A percentile compares a stretch with the other conserved stretches of the same genome.
phyloP scores from a whole-genome alignment of 768 basidiomycete species.

The Termitomyces sp. region DNA sequence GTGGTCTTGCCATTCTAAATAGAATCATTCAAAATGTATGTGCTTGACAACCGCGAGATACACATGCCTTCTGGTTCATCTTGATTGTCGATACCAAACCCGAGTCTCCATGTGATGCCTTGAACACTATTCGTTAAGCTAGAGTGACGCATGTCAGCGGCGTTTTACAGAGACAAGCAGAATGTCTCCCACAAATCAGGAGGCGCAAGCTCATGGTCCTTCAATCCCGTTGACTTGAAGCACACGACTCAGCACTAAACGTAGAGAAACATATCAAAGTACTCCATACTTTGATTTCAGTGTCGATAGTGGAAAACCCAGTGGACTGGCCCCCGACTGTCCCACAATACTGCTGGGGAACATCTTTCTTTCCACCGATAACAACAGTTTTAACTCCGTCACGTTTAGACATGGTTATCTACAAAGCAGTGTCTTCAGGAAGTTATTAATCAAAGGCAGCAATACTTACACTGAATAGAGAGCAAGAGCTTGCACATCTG shows the following conservation, averaged over 20 bases:
- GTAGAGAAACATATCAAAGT: not conserved
- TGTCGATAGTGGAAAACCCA: slow-evolving; percentile 52
- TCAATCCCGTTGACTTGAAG: slow-evolving; percentile 40
- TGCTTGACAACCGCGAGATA: not conserved
- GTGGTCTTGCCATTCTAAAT: slow-evolving; percentile 53
- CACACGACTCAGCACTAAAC: not conserved
- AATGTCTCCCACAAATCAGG: slow-evolving; percentile 46
- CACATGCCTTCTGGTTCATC: slow-evolving; percentile 48
- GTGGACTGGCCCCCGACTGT: slow-evolving; percentile 58
- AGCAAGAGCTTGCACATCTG: slow-evolving; percentile 44
- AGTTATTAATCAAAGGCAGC: not conserved
- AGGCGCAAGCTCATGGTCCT: slow-evolving; percentile 49
- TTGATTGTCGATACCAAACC: slow-evolving; percentile 47
- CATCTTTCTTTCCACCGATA: slow-evolving; percentile 41
- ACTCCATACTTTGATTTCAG: slow-evolving; percentile 43
- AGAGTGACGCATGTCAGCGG: not conserved
- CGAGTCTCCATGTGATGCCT: slow-evolving; percentile 60
- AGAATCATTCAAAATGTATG: slow-evolving; percentile 1
- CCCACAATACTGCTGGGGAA: slow-evolving; percentile 55
- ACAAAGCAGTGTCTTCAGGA: not conserved
- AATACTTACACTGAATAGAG: slow-evolving; percentile 34
- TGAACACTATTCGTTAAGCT: slow-evolving; percentile 49
- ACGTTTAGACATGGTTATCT: slow-evolving; percentile 58
- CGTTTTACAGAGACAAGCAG: slow-evolving; percentile 1
- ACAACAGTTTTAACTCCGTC: slow-evolving; percentile 53